Base-by-base conservation (phyloP, 2,329 filamentous ascomycete genomes). In the Calonectria montana region DNA sequence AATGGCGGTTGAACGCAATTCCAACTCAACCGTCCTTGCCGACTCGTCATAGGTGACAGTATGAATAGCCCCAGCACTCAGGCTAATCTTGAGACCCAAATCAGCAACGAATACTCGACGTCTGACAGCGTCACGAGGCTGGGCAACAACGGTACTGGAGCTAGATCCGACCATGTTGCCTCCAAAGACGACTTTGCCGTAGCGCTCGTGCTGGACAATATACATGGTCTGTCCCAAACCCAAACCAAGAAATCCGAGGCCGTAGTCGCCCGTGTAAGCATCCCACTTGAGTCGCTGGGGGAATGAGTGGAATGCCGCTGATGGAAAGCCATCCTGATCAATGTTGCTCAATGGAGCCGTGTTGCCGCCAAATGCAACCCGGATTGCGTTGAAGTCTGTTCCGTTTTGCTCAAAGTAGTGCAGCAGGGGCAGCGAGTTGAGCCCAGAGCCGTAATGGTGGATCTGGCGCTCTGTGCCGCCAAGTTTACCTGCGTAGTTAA, bases 391-490 rank as follows among this genome's bases (percentile, higher is more conserved):
- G 8, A 85, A 79, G 74, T 89, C 86, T 0, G 81, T 77, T 0
- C 88, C 82, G 39, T 86, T 77, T 59, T 83, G 77, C 41, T 88
- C 86, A 80, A 88, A 91, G 4, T 86, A 83, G 2, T 85, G 84
- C 3, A 91, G 85, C 2, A 91, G 81, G 1, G 89, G 88, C 0
- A 90, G 84, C 0, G 89, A 85, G 77, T 91, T 91, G 7, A 91
- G 86, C 0, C 84, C 87, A 0, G 88, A 91, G 21, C 89, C 89
- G 74, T 91, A 92, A 80, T 92, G 90, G 75, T 92, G 90, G 70
- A 91, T 78, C 12, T 80, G 78, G 7, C 86, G 84, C 76, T 87
- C 86, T 31, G 86, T 86, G 13, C 83, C 79, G 5, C 77, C 65
- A 6, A 86, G 81, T 70, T 87, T 87, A 27, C 84, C 85, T 9